Base-by-base conservation (phyloP, 225 moss, liverwort and hornwort genomes). In the Bryoerythrophyllum caledonicum region DNA sequence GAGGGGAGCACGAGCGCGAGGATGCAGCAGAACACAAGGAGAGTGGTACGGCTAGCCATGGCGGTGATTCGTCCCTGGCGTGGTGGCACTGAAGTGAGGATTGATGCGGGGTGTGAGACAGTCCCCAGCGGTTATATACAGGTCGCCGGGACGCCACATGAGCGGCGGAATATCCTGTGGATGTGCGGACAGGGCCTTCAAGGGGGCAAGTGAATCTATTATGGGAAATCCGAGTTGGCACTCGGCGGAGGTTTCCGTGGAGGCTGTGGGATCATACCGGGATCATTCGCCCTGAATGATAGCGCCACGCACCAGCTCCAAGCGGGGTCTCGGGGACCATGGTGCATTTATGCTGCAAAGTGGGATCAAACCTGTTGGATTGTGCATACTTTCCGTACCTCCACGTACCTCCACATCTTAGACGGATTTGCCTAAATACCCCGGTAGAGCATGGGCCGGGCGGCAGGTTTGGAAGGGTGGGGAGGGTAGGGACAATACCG, bases 11-110 rank as follows among this genome's bases (percentile, higher is more conserved):
- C 10, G 5, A 37, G 24, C 10, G 34, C 61, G 17, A 63, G 35
- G 24, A 49, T 9, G n/a, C n/a, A n/a, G 73, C 48, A 63, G 21
- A 73, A 49, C 35, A 73, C 16, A 49, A 16, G 51, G 23, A 73
- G 49, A 63, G 44, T 44, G 44, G 27, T 43, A 1, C 51, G 34
- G 1, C 34, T 14, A 4, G 44, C 13, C 62, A 73, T 61, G 44
- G 48, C 49, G 30, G 12, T 48, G 48, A 61, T 61, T 13, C 14
- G 17, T 23, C 19, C 9, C 7, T 40, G 2, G n/a, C 15, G 10
- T 13, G 25, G 56, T 11, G 7, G 59, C 7, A 30, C 30, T 15
- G 7, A 1, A 15, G 6, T 13, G 21, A 3, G 5, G 7, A 37
- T 5, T 58, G 19, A 2, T 57, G 40, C 40, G 58, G 3, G 7